These are phyloP conservation scores for Kuraishia ogatae DNA, from an alignment of 805 yeast genomes.

Conservation along the genomic window DNA sequence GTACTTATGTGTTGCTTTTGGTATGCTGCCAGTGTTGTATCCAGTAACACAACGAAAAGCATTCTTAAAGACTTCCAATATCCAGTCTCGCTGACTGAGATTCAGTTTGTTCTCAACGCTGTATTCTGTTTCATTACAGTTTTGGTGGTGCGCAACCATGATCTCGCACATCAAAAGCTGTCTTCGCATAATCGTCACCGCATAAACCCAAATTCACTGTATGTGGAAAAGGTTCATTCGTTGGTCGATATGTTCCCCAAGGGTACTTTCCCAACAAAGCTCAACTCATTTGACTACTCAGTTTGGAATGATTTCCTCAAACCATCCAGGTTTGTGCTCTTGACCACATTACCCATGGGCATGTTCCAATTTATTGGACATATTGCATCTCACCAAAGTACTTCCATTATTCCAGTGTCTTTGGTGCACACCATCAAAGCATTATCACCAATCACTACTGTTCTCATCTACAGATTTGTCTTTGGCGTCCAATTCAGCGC, in stretches of 20 bases:
- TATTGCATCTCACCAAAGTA: constrained; percentile 86
- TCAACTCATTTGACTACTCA: constrained; percentile 18
- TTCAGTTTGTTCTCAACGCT: constrained; percentile 74
- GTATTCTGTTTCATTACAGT: constrained; percentile 38
- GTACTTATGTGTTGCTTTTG: constrained; percentile 54
- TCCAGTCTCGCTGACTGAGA: constrained; percentile 85
- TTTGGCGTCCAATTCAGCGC: constrained; percentile 49
- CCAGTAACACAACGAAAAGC: constrained; percentile 73
- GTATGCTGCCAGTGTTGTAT: constrained; percentile 75
- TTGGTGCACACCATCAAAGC: constrained; percentile 93
- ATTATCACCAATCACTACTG: constrained; percentile 83
- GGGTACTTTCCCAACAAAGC: constrained; percentile 39
- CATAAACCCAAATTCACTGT: constrained; percentile 24
- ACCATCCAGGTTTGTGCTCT: constrained; percentile 44
- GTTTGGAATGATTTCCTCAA: constrained; percentile 30
- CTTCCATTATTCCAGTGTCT: constrained; percentile 87
- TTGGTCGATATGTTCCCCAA: constrained; percentile 28
- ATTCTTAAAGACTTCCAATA: constrained; percentile 62
- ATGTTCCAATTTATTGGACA: constrained; percentile 90
- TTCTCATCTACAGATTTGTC: constrained; percentile 59
- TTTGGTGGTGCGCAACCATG: constrained; percentile 14
- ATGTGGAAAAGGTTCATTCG: constrained; percentile 13
- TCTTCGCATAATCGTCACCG: constrained; percentile 17
- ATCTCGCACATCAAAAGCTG: constrained; percentile 26
- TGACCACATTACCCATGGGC: constrained; percentile 89